Conservation (phyloP, 2,329 filamentous ascomycete genomes). For the Ophiocordyceps polyrhachis-furcata region DNA sequence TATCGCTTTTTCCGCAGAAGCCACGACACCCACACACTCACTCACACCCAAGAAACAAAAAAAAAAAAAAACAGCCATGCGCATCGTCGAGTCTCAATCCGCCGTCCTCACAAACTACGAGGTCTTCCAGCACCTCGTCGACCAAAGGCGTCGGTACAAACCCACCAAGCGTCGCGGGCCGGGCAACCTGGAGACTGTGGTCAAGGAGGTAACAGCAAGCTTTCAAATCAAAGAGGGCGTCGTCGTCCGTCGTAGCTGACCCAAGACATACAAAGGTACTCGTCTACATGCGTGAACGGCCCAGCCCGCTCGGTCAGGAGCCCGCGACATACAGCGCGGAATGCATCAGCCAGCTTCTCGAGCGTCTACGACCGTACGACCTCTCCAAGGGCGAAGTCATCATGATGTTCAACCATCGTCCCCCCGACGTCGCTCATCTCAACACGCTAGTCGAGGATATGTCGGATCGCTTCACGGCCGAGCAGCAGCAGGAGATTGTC, state of each 20-base stretch:
- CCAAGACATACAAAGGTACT: conserved; percentile 26
- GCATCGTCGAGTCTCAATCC: conserved; percentile 53
- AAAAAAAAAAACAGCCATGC: conserved; percentile 24
- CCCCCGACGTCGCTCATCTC: conserved; percentile 34
- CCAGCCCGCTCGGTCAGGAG: conserved; percentile 35
- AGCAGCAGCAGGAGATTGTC: conserved; percentile 40
- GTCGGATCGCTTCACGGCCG: conserved; percentile 36
- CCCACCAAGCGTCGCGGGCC: conserved; percentile 31
- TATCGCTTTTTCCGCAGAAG: no score
- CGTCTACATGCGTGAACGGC: conserved; percentile 36
- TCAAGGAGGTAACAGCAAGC: conserved; percentile 31
- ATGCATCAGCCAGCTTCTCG: conserved; percentile 33
- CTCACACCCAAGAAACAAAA: not conserved
- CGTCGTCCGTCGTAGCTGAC: not conserved
- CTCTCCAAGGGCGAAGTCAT: conserved; percentile 50
- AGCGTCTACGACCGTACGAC: conserved; percentile 34
- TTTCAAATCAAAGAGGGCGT: conserved; percentile 10
- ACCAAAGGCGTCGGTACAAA: conserved; percentile 34
- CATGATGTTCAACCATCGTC: conserved; percentile 49
- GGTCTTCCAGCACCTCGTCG: conserved; percentile 45
- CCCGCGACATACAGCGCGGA: conserved; percentile 32
- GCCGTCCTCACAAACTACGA: conserved; percentile 56
- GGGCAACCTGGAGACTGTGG: conserved; percentile 39
- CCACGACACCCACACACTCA: not conserved
- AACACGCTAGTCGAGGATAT: conserved; percentile 49